Base-by-base conservation (phyloP, 352 stramenopile genomes). In the Globisporangium cystogenes region DNA sequence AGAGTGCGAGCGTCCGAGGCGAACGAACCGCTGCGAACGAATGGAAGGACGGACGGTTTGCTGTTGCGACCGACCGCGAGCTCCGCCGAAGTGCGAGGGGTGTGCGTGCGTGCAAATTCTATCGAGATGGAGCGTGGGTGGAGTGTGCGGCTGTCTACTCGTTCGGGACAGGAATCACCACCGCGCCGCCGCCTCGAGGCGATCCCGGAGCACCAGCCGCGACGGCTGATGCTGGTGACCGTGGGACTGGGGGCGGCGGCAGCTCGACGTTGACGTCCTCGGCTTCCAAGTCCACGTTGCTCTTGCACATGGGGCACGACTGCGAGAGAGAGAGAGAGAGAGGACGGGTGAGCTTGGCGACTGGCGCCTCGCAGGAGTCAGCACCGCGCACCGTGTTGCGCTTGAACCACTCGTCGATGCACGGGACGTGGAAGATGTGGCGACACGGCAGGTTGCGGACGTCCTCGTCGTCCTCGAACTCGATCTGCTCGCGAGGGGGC, bases 381-480 rank as follows among this genome's bases (percentile, higher is more conserved):
- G 31, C 12, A 12, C 62, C 41, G 67, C 76, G 76, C 63, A 90
- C 80, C 74, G 90, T 96, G 57, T 90, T 89, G 47, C 82, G 72
- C 47, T 76, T 67, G 48, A 97, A 73, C 89, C 89, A 97, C 51
- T 93, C 68, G 55, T 91, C 84, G 48, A 97, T 87, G 62, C 89
- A 97, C 4, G 85, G 65, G 0, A 90, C 76, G 64, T 97, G 87
- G 65, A 96, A 96, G 49, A 96, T 73, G 60, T 97, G 89, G 35
- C 79, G 78, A 65, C 89, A 97, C 2, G 74, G 70, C 41, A 97
- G 47, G 24, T 87, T 87, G 31, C 78, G 76, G 37, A 90, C 68
- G 23, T 90, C 78, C 52, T 90, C 78, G 33, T 78, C 72, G 43
- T 87, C 70, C 51, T 90, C 78, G 50, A 90, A 90, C 27, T 87